Evolutionary conservation across 148 eudicot genomes (phyloP), one percentile per base, ranked within the genome.

Genomic region (Diospyros lotus): DNA sequence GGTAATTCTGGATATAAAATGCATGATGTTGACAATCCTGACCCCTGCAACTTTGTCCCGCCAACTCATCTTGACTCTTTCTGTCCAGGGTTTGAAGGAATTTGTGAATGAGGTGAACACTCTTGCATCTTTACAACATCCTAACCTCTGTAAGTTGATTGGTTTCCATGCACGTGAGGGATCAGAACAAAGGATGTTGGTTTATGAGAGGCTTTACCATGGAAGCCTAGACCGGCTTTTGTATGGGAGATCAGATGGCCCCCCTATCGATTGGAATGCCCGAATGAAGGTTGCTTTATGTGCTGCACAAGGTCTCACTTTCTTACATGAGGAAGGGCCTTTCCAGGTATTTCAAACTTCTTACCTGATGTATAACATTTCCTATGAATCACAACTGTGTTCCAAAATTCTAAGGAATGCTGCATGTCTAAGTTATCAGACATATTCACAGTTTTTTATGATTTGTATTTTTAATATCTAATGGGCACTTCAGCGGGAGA

Each of bases 281-380:
- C 84, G 98, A 75, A 82, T 86, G 77, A 93, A 89, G 84, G 85
- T 89, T 75, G 94, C 91, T 76, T 81, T 87, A 55, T 88, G 98
- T 88, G 98, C 94, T 66, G 97, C 97, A 38, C 91, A 88, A 70
- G 98, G 98, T 76, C 89, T 93, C 56, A 91, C 97, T 52, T 93
- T 93, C 81, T 83, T 93, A 76, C 98, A 93, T 56, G 98, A 93
- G 78, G 94, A 93, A 82, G 97, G 98, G 61, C 98, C 97, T 68
- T 93, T 93, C 80, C 98, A 93, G 97, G 98, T 91, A 86, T 62
- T 9, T 40, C 28, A n/a, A 64, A 15, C 75, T 75, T 18, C 28
- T 73, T 39, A 40, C 17, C 4, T 64, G 39, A 50, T 40, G 13
- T 6, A 43, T 9, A 13, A 41, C 11, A 41, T 6, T 40, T 40